Percentiles rank a stretch among this genome's conserved stretches.
These are phyloP conservation scores for Linum tenue DNA, from an alignment of 345 rosid genomes.

Conservation along the genomic window DNA sequence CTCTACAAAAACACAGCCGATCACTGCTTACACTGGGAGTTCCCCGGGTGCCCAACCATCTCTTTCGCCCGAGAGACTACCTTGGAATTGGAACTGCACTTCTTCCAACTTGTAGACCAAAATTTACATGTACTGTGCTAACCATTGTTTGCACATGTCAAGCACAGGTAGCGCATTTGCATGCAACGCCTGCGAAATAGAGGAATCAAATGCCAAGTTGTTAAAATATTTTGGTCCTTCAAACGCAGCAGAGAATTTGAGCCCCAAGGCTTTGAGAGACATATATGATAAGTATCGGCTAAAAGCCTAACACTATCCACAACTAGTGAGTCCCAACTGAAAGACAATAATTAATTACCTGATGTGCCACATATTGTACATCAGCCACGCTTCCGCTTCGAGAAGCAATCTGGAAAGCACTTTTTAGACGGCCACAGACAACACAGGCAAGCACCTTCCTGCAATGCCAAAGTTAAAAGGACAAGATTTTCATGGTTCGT, in stretches of 20 bases:
- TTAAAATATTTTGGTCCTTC: neutral
- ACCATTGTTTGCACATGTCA: conserved; percentile 94
- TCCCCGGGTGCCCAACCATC: too few species aligned
- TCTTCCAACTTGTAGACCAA: neutral
- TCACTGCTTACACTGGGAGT: too few species aligned
- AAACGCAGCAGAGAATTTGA: too few species aligned
- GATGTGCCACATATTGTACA: conserved; percentile 96
- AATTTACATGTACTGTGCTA: conserved; percentile 66
- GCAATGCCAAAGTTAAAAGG: conserved; percentile 21
- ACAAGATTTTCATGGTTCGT: neutral
- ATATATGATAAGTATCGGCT: neutral
- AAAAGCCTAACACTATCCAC: neutral
- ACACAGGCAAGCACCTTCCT: conserved; percentile 97
- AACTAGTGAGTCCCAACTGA: neutral
- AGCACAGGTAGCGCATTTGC: conserved; percentile 93
- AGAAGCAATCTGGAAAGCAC: conserved; percentile 94
- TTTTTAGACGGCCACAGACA: conserved; percentile 92
- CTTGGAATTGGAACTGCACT: too few species aligned
- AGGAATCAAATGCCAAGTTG: neutral
- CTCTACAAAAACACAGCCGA: too few species aligned
- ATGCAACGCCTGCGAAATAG: conserved; percentile 58
- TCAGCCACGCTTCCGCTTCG: conserved; percentile 95
- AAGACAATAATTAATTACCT: conserved; percentile 30
- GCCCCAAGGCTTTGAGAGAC: neutral
- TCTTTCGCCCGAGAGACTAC: too few species aligned